phyloP scores from a whole-genome alignment of 768 basidiomycete species.

The Gautieria morchelliformis region DNA sequence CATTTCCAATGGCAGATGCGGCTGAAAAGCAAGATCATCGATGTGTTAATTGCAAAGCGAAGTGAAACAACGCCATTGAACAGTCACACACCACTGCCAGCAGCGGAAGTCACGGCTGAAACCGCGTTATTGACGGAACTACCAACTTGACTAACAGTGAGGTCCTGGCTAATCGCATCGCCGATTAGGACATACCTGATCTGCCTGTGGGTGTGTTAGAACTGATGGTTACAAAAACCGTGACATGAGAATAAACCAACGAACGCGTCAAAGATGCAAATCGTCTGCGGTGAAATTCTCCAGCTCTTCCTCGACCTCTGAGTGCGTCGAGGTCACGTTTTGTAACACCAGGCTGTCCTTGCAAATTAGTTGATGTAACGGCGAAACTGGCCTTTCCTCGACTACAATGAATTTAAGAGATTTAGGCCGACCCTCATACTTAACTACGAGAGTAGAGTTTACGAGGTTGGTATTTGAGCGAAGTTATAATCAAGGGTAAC shows the following conservation, averaged over 20 bases:
- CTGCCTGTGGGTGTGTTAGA: not conserved
- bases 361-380: constrained; percentile 6
- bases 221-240: not conserved
- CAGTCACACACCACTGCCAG: not conserved
- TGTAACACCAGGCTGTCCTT: not conserved
- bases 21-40: not conserved
- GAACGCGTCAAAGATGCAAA: not conserved
- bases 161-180: not conserved
- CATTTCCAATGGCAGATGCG: too few species aligned
- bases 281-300: not conserved
- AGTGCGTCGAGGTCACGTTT: constrained; percentile 1
- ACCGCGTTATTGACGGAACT: not conserved
- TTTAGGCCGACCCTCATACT: not conserved
- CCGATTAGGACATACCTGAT: not conserved
- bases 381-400: constrained; percentile 18
- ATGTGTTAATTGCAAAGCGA: not conserved
- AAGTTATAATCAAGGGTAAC: constrained; percentile 35
- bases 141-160: not conserved
- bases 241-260: not conserved
- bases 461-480: constrained; percentile 8
- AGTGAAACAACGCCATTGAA: not conserved
- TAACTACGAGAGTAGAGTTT: not conserved
- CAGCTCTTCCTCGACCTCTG: constrained; percentile 1
- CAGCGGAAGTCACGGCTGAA: not conserved
- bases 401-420: not conserved